Base-by-base conservation (phyloP, 768 basidiomycete species). In the Suillus decipiens region DNA sequence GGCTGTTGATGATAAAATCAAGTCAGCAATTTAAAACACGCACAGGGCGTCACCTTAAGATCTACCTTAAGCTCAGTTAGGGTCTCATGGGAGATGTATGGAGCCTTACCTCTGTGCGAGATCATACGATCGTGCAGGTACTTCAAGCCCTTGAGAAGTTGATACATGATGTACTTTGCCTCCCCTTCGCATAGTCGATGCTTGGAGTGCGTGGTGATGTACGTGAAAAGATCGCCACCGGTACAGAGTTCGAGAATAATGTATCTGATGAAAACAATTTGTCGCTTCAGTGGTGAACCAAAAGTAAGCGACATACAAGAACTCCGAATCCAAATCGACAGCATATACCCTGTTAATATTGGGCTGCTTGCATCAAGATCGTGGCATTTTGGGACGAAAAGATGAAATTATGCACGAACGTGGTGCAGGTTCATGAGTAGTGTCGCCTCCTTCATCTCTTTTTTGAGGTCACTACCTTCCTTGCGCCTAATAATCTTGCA, bases 221-320 rank as follows among this genome's bases (percentile, higher is more conserved):
- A 93, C 3, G 90, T 90, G 73, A 93, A 93, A n/a, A 94, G 82
- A 70, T 94, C 92, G 28, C 92, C 92, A 11, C 92, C 92, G 0
- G 92, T 93, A 68, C 90, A 93, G 9, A 94, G 80, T 73, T 94
- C 89, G 39, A 94, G 85, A 75, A 94, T 93, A 48, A 94, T 90
- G 72, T 93, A 89, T 34, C 89, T 90, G 60, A 39, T 43, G 51
- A 45, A 28, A 59, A 61, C 24, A 42, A 45, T 31, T 39, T 41
- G 24, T 24, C 28, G 39, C 39, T 57, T 24, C 28, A 28, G 39
- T 28, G 17, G 24, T 14, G 28, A 57, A 19, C 28, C 39, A 6
- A 4, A 28, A 41, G 19, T 37, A 57, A 57, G 56, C 22, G 54
- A 73, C 81, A 55, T 56, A 86, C 84, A 90, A 79, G 71, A 88